Evolutionary conservation across 257 asterid genomes (phyloP), one percentile per base, ranked within the genome.

Genomic region (Nicotiana benthamiana): DNA sequence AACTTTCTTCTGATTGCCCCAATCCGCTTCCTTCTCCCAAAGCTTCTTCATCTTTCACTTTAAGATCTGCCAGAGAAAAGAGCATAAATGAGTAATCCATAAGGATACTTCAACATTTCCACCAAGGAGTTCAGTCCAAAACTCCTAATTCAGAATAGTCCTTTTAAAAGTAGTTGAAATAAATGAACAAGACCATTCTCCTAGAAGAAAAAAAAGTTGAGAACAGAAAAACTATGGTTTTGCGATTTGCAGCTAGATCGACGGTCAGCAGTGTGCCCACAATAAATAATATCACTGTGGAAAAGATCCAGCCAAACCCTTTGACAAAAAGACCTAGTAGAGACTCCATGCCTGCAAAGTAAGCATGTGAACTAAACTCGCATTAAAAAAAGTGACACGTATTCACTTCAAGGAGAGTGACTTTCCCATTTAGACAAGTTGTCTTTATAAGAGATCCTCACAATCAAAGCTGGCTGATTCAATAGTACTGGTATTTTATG

Each of bases 11-110:
- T 57, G 80, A 66, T 56, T 56, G 75, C 18, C 17, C 83, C 7
- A n/a, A 9, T 22, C 68, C 51, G n/a, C 79, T 79, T 79, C 53
- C 83, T 67, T 51, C 75, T 28, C 78, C 83, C 43, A 75, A 76
- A 83, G 62, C 34, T 67, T 82, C 79, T 75, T 56, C 56, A 68
- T 59, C 78, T 80, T 70, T 79, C 77, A 82, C 59, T 72, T 70
- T 30, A 20, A 10, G 80, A 52, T 74, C 83, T 80, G 82, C 82
- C 56, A 40, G 80, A 59, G 57, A 75, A 75, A 48, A 52, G 27
- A 80, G 64, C 27, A 67, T 56, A 80, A 40, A 78, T 70, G 57
- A 36, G 76, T 64, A 40, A 80, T 64, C 56, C 56, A 80, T 40
- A 60, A 84, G 75, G 52, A 83, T 30, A 53, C 77, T 54, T 52